Evolutionary conservation across 345 rosid species (phyloP).

Genomic region (Citrus sp.): DNA sequence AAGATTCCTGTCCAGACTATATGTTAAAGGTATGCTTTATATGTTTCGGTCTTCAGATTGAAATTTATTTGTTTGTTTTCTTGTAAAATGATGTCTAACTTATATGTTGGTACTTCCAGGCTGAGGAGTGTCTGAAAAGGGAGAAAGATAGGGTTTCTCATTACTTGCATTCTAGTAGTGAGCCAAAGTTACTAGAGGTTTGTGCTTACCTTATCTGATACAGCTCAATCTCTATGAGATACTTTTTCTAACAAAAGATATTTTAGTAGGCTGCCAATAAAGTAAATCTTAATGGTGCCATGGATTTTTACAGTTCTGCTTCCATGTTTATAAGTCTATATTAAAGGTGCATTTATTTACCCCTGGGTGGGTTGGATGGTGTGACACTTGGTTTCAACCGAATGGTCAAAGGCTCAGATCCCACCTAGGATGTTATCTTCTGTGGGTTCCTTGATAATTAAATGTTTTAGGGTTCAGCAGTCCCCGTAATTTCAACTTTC

Average conservation of each 20-base stretch:
- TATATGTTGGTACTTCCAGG: slow-evolving; percentile 26
- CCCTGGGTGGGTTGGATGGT: background rate
- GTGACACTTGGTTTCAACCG: background rate
- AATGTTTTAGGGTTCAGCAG: background rate
- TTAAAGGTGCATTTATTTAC: background rate
- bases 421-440: background rate
- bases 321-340: background rate
- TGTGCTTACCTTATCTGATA: slow-evolving; percentile 7
- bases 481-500: background rate
- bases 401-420: background rate
- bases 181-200: slow-evolving; percentile 58
- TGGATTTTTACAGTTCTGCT: background rate
- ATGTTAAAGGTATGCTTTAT: slow-evolving; percentile 41
- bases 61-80: background rate
- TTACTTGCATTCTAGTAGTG: slow-evolving; percentile 52
- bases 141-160: slow-evolving; percentile 56
- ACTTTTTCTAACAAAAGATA: background rate
- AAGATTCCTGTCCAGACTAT: slow-evolving; percentile 59
- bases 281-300: background rate
- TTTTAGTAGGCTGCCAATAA: background rate
- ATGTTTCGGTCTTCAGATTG: slow-evolving; percentile 3
- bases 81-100: slow-evolving; percentile 4
- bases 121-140: slow-evolving; percentile 55
- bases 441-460: background rate
- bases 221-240: background rate